Base-by-base conservation (phyloP, 371 early-diverging fungal genomes). In the Vavraia culicis region DNA sequence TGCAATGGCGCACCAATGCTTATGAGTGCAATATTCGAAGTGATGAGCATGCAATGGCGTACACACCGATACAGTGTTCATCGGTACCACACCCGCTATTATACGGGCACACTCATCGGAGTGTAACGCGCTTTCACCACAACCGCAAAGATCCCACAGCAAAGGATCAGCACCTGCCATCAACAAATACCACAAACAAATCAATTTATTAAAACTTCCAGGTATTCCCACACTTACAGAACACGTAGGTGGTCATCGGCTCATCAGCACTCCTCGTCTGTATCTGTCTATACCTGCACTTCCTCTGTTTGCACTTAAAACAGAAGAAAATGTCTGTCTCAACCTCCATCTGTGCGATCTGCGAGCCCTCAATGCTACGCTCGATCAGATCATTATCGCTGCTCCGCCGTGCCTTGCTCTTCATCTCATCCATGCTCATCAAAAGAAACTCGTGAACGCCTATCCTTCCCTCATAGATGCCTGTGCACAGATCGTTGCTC, bases 261-360 rank as follows among this genome's bases (percentile, higher is more conserved):
- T 71, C 71, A 51, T 71, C 71, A n/a, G 68, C 71, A 46, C 66
- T 66, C 48, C 71, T 57, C 8, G 71, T 71, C 45, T 71, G 71
- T 36, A 68, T 41, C 50, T 71, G 71, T 18, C 59, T 54, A 58
- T 71, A 71, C 0, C 61, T 52, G 45, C 65, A 57, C 41, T 71
- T 68, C 48, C 61, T 66, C 46, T 71, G 58, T 39, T 66, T 65
- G 54, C 71, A 71, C 49, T 45, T 59, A 5, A 41, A 42, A 55
- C 71, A 71, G 36, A 61, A 54, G 57, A 71, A 71, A 11, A 71
- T 61, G 21, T 63, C 64, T 9, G 71, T 68, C 49, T 71, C 71
- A 37, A 64, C 71, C 44, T 57, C 47, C 32, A 53, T 32, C 23
- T 66, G 50, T 14, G 68, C 61, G n/a, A 64, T 46, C 23, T 54